Evolutionary conservation across 2,329 filamentous ascomycete species (phyloP).

Genomic region (Rosellinia necatrix): DNA sequence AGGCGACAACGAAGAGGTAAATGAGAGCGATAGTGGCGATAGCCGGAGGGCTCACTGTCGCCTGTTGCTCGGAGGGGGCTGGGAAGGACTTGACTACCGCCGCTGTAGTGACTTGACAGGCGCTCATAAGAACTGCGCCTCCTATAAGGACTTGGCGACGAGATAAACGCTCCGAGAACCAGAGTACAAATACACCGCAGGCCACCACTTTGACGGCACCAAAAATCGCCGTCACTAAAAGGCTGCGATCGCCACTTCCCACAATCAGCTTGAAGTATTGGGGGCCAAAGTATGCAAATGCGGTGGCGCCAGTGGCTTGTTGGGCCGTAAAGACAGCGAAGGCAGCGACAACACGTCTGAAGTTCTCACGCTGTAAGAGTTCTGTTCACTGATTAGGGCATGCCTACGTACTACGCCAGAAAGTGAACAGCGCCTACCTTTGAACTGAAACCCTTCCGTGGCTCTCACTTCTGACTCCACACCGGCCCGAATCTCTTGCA

Average conservation of each 20-base stretch:
- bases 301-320: slow-evolving; percentile 58
- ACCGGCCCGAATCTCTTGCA: slow-evolving; percentile 54
- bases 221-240: slow-evolving; percentile 58
- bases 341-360: slow-evolving; percentile 49
- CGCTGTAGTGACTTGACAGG: slow-evolving; percentile 51
- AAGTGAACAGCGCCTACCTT: slow-evolving; percentile 25
- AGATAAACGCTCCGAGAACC: slow-evolving; percentile 54
- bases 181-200: slow-evolving; percentile 56
- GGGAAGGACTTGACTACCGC: slow-evolving; percentile 49
- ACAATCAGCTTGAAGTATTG: slow-evolving; percentile 59
- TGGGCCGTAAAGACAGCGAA: slow-evolving; percentile 55
- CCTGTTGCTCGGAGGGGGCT: slow-evolving; percentile 34
- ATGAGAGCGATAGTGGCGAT: slow-evolving; percentile 58
- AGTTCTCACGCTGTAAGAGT: slow-evolving; percentile 51
- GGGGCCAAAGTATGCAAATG: slow-evolving; percentile 59
- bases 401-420: background rate
- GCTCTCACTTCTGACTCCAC: slow-evolving; percentile 51
- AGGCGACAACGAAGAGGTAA: slow-evolving; percentile 58
- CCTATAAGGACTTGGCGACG: slow-evolving; percentile 47
- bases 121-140: slow-evolving; percentile 50
- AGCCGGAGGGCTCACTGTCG: slow-evolving; percentile 44
- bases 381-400: slow-evolving; percentile 39
- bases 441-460: slow-evolving; percentile 48
- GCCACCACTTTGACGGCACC: slow-evolving; percentile 57
- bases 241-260: slow-evolving; percentile 46